Conservation (phyloP, 768 basidiomycete genomes). For the Lanmaoa pseudosensibilis region DNA sequence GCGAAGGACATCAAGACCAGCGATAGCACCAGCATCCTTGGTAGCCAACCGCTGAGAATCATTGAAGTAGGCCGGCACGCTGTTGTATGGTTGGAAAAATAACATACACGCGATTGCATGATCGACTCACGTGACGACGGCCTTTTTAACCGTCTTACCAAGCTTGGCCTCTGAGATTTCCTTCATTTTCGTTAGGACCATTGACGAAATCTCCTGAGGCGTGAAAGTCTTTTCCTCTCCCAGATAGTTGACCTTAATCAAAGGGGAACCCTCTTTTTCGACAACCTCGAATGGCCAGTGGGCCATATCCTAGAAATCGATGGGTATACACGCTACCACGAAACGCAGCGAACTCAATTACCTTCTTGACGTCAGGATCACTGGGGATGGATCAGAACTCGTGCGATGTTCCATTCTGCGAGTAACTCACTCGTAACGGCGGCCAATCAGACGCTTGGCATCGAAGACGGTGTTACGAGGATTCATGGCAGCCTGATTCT, state of each 20-base stretch:
- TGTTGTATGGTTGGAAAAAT: slow-evolving; percentile 26
- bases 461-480: slow-evolving; percentile 98
- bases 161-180: slow-evolving; percentile 99
- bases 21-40: slow-evolving; percentile 97
- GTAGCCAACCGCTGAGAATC: slow-evolving; percentile 99
- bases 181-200: slow-evolving; percentile 99
- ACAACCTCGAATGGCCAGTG: slow-evolving; percentile 99
- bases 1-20: slow-evolving; percentile 98
- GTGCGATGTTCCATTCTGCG: background rate
- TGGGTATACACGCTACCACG: background rate
- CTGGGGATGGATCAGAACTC: slow-evolving; percentile 37
- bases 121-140: slow-evolving; percentile 87
- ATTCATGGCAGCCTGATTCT: slow-evolving; percentile 99
- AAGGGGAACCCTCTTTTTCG: slow-evolving; percentile 94
- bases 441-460: slow-evolving; percentile 98
- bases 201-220: slow-evolving; percentile 99
- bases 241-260: slow-evolving; percentile 96
- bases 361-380: slow-evolving; percentile 94
- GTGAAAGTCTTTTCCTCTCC: slow-evolving; percentile 94
- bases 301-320: slow-evolving; percentile 68
- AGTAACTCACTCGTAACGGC: slow-evolving; percentile 81
- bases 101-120: slow-evolving; percentile 1
- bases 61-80: slow-evolving; percentile 99
- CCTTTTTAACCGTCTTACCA: slow-evolving; percentile 97
- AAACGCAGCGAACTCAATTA: slow-evolving; percentile 2